Percentiles rank a stretch among this genome's conserved stretches.
phyloP scores from a whole-genome alignment of 768 basidiomycete species.

The Boletus eberwhitei region DNA sequence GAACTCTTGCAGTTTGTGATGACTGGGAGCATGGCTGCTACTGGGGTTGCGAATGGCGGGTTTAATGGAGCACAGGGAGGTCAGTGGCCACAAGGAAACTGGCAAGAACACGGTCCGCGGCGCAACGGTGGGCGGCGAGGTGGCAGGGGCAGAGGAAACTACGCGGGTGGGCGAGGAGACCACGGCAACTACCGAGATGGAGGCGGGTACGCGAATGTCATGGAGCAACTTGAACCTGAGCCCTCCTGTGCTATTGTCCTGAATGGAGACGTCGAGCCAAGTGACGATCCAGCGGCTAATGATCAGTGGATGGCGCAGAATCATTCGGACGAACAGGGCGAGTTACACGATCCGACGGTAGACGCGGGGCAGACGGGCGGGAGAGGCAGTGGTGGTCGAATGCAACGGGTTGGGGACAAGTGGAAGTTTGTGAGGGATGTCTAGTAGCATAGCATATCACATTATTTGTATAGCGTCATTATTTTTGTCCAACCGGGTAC shows the following conservation, averaged over 20 bases:
- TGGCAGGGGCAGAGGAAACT: slow-evolving; percentile 39
- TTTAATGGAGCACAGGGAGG: slow-evolving; percentile 18
- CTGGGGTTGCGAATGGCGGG: slow-evolving; percentile 15
- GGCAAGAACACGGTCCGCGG: slow-evolving; percentile 34
- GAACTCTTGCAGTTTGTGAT: slow-evolving; percentile 75
- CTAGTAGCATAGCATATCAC: slow-evolving; percentile 21
- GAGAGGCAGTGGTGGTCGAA: slow-evolving; percentile 48
- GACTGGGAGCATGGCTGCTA: slow-evolving; percentile 29
- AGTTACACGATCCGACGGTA: neutral
- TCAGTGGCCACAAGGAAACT: slow-evolving; percentile 22
- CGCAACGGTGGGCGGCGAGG: slow-evolving; percentile 37
- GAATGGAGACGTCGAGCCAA: slow-evolving; percentile 42
- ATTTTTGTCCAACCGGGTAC: no score
- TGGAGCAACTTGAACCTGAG: slow-evolving; percentile 27
- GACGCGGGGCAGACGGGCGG: neutral
- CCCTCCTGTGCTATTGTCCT: slow-evolving; percentile 60
- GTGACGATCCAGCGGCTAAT: neutral
- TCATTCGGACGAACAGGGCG: neutral
- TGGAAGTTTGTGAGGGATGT: slow-evolving; percentile 64
- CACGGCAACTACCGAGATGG: slow-evolving; percentile 50
- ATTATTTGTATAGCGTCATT: slow-evolving; percentile 22
- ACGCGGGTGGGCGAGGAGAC: slow-evolving; percentile 29
- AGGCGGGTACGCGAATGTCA: slow-evolving; percentile 32
- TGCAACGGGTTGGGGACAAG: slow-evolving; percentile 69
- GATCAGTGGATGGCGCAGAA: slow-evolving; percentile 1